phyloP scores from a whole-genome alignment of 495 filamentous ascomycete genomes.

The Hyaloscypha variabilis region DNA sequence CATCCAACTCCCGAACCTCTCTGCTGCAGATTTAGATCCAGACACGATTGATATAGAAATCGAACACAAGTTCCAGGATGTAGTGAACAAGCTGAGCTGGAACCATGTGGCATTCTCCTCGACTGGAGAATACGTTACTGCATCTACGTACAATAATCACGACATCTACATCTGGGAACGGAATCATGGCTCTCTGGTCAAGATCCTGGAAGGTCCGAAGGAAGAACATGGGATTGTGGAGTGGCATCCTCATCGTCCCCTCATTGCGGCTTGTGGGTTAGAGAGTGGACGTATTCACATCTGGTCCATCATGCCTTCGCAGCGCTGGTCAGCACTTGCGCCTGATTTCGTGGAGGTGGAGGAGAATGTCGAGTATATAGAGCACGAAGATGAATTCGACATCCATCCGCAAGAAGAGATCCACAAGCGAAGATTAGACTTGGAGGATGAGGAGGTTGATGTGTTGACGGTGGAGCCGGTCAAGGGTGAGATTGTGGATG shows the following conservation, averaged over 20 bases:
- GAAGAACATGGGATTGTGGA: slow-evolving; percentile 95
- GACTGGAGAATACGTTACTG: slow-evolving; percentile 89
- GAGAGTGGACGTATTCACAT: slow-evolving; percentile 89
- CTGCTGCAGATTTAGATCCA: slow-evolving; percentile 56
- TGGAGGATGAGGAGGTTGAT: slow-evolving; percentile 89
- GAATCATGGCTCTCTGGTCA: slow-evolving; percentile 87
- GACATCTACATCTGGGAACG: slow-evolving; percentile 99
- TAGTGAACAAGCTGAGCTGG: slow-evolving; percentile 92
- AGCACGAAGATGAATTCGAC: slow-evolving; percentile 96
- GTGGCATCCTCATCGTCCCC: slow-evolving; percentile 91
- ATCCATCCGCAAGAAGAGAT: slow-evolving; percentile 95
- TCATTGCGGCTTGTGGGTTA: slow-evolving; percentile 86
- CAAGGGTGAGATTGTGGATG: slow-evolving; percentile 60
- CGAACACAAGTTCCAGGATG: slow-evolving; percentile 98
- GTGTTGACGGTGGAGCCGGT: slow-evolving; percentile 74
- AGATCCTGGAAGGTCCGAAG: slow-evolving; percentile 92
- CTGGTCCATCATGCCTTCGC: slow-evolving; percentile 89
- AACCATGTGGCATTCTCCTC: slow-evolving; percentile 94
- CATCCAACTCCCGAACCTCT: slow-evolving; percentile 62
- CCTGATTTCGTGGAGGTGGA: slow-evolving; percentile 98
- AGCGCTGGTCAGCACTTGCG: slow-evolving; percentile 95
- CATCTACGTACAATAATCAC: slow-evolving; percentile 94
- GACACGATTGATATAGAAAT: slow-evolving; percentile 83
- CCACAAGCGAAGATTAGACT: slow-evolving; percentile 83
- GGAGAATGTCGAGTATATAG: slow-evolving; percentile 95